Evolutionary conservation across 768 basidiomycete genomes (phyloP), one percentile per base, ranked within the genome.

Genomic region (Boletus sensibilis): DNA sequence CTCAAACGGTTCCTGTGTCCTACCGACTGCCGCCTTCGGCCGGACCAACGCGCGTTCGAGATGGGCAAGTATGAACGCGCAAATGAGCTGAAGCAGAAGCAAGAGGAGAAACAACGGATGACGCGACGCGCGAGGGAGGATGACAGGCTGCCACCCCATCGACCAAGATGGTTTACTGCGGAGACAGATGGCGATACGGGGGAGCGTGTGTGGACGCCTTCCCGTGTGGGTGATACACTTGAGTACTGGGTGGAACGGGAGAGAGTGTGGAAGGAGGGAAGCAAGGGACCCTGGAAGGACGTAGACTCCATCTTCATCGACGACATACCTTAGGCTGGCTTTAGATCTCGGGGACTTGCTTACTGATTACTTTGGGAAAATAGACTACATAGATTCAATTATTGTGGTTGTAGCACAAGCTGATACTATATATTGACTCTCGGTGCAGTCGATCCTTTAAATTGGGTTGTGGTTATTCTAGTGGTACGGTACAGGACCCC

Each of bases 31-130:
- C 83, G 96, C 4, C 72, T 97, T 27, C 83, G 95, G 0, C 94
- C 94, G 0, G 95, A 98, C 68, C 94, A 97, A 69, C 81, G 95
- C 27, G 94, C 95, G 25, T 98, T 98, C 70, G 95, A 98, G 77
- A 68, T 86, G 61, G 95, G 93, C 41, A 78, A 82, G 66, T 95
- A 93, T 64, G 93, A 90, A 64, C 78, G 82, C 45, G 93, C 90
- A 56, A 97, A 91, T 69, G 82, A 78, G 55, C 76, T 90, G 66
- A 98, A 93, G 77, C 75, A 78, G 39, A 75, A 75, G 64, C 91
- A 93, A 68, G 95, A 98, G 68, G 93, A 94, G 61, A 82, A 78
- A 65, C 94, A 98, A 74, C 66, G 78, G 11, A 75, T 73, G 43
- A 92, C 88, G 14, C 75, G 95, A 55, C 81, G 79, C 52, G 81